Percentiles rank a stretch among this genome's conserved stretches.
phyloP scores from a whole-genome alignment of 148 eudicot species.

The Rhododendron kiyosumense region DNA sequence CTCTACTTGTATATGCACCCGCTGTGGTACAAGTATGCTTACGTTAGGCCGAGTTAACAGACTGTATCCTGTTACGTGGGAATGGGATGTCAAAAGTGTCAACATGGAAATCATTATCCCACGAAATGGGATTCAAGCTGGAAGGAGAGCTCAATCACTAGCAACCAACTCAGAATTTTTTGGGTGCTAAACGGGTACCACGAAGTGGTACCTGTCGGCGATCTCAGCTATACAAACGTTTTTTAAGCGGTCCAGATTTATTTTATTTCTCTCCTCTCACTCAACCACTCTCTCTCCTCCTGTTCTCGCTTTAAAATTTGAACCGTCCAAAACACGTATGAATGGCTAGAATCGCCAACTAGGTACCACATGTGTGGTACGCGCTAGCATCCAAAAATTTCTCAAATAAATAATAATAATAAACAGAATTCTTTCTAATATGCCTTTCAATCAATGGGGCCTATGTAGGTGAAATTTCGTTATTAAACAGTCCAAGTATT shows the following conservation, averaged over 20 bases:
- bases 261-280: no score
- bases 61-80: neutral
- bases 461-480: neutral
- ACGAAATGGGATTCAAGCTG: neutral
- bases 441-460: neutral
- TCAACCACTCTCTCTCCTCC: no score
- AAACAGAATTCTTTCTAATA: neutral
- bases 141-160: neutral
- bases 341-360: no score
- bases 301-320: no score
- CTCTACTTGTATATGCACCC: no score
- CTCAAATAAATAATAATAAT: no score
- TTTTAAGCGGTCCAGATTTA: no score
- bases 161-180: neutral
- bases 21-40: neutral
- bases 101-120: neutral
- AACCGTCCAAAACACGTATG: no score
- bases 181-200: no score
- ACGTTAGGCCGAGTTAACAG: neutral
- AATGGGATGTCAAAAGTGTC: neutral
- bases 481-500: neutral
- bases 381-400: no score
- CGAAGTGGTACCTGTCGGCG: no score
- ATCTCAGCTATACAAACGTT: fast-evolving
- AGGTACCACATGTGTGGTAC: no score